Base-by-base conservation (phyloP, 129 eudicot species). In the Silybum marianum region DNA sequence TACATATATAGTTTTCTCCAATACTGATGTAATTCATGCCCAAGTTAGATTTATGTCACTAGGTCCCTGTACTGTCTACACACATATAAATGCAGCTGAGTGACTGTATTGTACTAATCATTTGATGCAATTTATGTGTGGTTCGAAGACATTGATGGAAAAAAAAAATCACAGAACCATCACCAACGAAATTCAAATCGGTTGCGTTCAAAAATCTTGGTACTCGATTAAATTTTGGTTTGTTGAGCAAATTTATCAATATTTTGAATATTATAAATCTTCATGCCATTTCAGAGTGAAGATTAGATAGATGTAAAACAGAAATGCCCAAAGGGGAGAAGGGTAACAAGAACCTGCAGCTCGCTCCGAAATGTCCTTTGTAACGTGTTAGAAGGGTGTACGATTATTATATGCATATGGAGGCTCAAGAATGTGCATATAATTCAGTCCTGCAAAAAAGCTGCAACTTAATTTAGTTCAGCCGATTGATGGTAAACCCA, bases 391-490 rank as follows among this genome's bases (percentile, higher is more conserved):
- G 30, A 26, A 26, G 30, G 2, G 30, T 2, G 30, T 26, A 26
- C 30, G 30, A 26, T 26, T 94, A 79, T 94, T n/a, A n/a, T n/a
- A 97, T 22, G 97, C 98, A 84, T 86, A 90, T 79, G 97, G 98
- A 21, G 97, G 91, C 94, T 32, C 36, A 32, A 32, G 97, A 74
- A 82, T 81, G 86, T 92, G 98, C 97, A 92, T 87, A 83, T 92
- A 96, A 82, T 94, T 80, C 63, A 94, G 92, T 79, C 96, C 98
- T 82, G 97, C 97, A n/a, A n/a, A n/a, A n/a, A 74, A 86, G 97
- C n/a, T n/a, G n/a, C 36, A 32, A 25, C n/a, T 69, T 79, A 80
- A 22, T n/a, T 44, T 68, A 42, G 72, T 68, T 74, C 12, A 9
- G 30, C 73, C 39, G 2, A 38, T 7, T 14, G 16, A 38, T 68